phyloP scores from a whole-genome alignment of 108 stramenopile species.

The Discostella pseudostelligera region DNA sequence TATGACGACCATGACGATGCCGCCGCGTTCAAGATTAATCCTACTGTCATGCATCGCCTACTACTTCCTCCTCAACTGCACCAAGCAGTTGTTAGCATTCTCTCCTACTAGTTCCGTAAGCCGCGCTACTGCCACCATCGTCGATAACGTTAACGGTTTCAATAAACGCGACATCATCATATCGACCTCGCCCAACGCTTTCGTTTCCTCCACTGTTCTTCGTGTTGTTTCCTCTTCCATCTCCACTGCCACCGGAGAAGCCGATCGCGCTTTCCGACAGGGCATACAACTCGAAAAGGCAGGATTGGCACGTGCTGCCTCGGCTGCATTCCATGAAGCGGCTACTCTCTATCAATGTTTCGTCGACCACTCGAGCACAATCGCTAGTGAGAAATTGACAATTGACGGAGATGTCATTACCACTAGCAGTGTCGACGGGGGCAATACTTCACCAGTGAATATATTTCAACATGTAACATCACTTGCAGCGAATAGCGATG shows the following conservation, averaged over 20 bases:
- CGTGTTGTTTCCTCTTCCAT: not conserved
- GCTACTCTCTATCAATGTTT: constrained; percentile 87
- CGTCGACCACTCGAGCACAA: constrained; percentile 50
- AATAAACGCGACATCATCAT: too few relatives aligned
- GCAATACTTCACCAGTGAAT: constrained; percentile 5
- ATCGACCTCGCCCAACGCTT: too few relatives aligned
- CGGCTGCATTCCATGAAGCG: constrained; percentile 77
- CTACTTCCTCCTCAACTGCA: too few relatives aligned
- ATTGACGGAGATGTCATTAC: constrained; percentile 1
- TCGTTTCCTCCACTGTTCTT: too few relatives aligned
- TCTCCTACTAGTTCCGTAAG: too few relatives aligned
- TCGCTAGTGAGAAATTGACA: too few relatives aligned
- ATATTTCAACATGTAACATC: constrained; percentile 76
- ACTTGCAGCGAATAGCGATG: constrained; percentile 9
- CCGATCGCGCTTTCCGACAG: constrained; percentile 78
- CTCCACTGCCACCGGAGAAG: constrained; percentile 54
- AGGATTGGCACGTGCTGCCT: constrained; percentile 68
- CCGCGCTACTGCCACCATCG: too few relatives aligned
- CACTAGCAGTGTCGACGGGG: not conserved
- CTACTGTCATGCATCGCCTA: too few relatives aligned
- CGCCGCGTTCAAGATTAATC: too few relatives aligned
- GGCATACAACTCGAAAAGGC: constrained; percentile 68
- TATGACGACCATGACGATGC: too few relatives aligned
- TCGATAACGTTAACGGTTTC: too few relatives aligned
- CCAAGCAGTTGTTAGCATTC: too few relatives aligned